Conservation (phyloP, 805 yeast genomes). For the Hermanozyma aechmeae region DNA sequence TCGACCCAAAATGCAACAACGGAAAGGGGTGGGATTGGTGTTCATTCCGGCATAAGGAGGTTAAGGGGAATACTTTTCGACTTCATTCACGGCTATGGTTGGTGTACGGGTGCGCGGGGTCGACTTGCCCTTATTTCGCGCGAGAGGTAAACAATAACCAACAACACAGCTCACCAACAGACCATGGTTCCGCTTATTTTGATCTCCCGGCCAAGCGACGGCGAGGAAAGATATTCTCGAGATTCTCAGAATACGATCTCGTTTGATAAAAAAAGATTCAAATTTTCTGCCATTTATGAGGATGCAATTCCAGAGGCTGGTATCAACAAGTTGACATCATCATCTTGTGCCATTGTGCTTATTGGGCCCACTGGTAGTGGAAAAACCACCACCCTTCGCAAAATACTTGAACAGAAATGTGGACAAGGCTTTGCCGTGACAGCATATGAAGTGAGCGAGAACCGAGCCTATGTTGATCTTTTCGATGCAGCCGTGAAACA, state of each 20-base stretch:
- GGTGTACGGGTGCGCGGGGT: too few species aligned
- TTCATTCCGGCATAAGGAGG: too few species aligned
- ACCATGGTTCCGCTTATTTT: background rate
- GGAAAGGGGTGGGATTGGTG: too few species aligned
- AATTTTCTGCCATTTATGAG: conserved; percentile 13
- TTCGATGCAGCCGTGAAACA: conserved; percentile 7
- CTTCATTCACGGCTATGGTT: too few species aligned
- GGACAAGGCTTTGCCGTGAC: conserved; percentile 7
- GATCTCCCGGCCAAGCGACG: background rate
- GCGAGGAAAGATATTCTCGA: background rate
- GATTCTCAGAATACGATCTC: conserved; percentile 7
- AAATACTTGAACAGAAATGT: conserved; percentile 9
- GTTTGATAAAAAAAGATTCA: conserved; percentile 12
- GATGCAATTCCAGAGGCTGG: conserved; percentile 1
- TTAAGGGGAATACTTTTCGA: too few species aligned
- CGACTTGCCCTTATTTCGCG: too few species aligned
- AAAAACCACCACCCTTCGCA: conserved; percentile 19
- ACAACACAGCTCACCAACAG: too few species aligned
- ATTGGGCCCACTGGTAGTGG: conserved; percentile 12
- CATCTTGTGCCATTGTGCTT: conserved; percentile 5
- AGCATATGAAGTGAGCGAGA: conserved; percentile 21
- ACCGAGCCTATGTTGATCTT: conserved; percentile 17
- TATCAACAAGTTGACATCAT: conserved; percentile 3
- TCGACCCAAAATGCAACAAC: too few species aligned
- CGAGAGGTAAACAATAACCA: too few species aligned